Conservation (phyloP, 768 basidiomycete genomes). For the Russula abietina region DNA sequence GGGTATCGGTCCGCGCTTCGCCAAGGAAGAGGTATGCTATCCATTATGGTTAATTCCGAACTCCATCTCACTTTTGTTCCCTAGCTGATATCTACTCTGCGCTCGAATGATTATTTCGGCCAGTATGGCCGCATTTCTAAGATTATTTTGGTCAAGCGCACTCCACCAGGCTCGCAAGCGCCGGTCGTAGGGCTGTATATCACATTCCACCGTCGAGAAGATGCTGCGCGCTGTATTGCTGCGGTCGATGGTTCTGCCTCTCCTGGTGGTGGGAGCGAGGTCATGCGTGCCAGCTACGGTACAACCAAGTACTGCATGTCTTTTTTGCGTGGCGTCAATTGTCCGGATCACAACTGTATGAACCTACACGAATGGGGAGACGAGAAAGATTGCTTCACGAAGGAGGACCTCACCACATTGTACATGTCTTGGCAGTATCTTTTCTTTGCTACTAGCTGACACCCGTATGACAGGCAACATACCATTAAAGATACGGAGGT, state of each 20-base stretch:
- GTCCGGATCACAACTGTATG: conserved; percentile 87
- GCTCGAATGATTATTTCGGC: conserved; percentile 95
- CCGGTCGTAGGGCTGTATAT: conserved; percentile 92
- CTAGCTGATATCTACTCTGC: conserved; percentile 84
- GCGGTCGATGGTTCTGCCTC: conserved; percentile 90
- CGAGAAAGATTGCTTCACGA: conserved; percentile 95
- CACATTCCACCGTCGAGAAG: conserved; percentile 89
- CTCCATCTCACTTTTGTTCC: conserved; percentile 10
- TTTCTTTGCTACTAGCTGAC: conserved; percentile 10
- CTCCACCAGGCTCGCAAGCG: conserved; percentile 60
- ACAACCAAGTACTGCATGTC: conserved; percentile 98
- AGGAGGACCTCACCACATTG: conserved; percentile 92
- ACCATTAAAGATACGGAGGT: conserved; percentile 87
- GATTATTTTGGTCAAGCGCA: conserved; percentile 88
- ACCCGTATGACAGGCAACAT: conserved; percentile 59
- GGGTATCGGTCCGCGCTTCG: conserved; percentile 88
- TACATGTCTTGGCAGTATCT: conserved; percentile 36
- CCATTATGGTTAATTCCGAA: conserved; percentile 12
- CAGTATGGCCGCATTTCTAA: conserved; percentile 98
- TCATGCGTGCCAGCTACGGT: conserved; percentile 91
- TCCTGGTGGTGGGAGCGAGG: conserved; percentile 81
- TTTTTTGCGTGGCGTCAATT: conserved; percentile 79
- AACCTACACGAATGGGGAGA: conserved; percentile 98
- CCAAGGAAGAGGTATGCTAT: conserved; percentile 87
- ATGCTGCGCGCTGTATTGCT: conserved; percentile 87